Evolutionary conservation across 257 asterid species (phyloP).

Genomic region (Solanum appendiculatum): DNA sequence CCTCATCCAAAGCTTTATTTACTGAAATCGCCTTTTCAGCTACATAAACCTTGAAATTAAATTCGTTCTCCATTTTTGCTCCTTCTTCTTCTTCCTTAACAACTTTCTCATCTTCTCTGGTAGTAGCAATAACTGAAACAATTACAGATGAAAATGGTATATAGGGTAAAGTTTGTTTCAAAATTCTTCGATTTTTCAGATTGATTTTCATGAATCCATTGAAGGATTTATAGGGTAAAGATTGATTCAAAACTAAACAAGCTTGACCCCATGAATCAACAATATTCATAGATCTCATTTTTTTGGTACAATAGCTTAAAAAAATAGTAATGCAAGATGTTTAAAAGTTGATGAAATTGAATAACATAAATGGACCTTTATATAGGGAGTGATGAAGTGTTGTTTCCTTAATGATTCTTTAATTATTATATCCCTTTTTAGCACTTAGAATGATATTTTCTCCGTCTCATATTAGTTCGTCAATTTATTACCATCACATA

Average conservation of each 20-base stretch:
- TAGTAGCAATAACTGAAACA: conserved; percentile 17
- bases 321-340: neutral
- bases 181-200: neutral
- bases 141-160: neutral
- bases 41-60: conserved; percentile 41
- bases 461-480: neutral
- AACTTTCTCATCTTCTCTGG: conserved; percentile 19
- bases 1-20: conserved; percentile 43
- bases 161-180: neutral
- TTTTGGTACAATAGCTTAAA: neutral
- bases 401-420: neutral
- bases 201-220: conserved; percentile 4
- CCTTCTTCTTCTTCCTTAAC: neutral
- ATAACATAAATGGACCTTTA: neutral
- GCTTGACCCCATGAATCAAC: conserved; percentile 28
- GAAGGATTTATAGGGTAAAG: neutral
- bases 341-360: neutral
- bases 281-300: conserved; percentile 28
- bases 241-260: conserved; percentile 7
- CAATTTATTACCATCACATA: neutral
- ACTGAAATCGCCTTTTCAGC: conserved; percentile 37
- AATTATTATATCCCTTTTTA: no score
- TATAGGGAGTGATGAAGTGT: neutral
- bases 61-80: conserved; percentile 5
- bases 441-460: neutral